Conservation (phyloP, 768 basidiomycete genomes). For the Naganishia kalamii region DNA sequence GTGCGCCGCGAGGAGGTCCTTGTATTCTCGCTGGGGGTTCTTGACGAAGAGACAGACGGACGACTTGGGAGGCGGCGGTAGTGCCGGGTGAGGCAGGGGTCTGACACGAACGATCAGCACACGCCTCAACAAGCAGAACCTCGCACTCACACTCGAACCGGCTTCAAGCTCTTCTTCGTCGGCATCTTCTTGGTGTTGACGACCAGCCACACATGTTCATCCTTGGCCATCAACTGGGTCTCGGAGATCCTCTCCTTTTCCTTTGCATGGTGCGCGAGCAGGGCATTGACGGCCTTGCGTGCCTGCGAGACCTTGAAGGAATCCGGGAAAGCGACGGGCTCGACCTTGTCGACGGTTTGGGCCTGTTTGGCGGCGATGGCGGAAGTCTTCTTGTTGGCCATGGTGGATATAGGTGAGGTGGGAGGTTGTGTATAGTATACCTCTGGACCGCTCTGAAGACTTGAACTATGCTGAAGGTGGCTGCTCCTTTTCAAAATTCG, state of each 20-base stretch:
- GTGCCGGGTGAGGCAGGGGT: conserved; percentile 56
- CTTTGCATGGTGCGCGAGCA: conserved; percentile 65
- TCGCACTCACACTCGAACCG: conserved; percentile 67
- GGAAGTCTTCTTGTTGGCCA: conserved; percentile 12
- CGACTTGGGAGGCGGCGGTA: conserved; percentile 71
- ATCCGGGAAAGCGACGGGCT: conserved; percentile 24
- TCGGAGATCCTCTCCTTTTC: conserved; percentile 61
- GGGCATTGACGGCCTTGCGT: conserved; percentile 68
- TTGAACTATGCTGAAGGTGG: no score
- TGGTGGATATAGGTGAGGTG: background rate
- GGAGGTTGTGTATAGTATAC: background rate
- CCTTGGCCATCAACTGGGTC: conserved; percentile 61
- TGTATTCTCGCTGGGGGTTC: conserved; percentile 92
- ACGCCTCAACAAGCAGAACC: background rate
- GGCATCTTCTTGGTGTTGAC: conserved; percentile 78
- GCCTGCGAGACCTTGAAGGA: conserved; percentile 63
- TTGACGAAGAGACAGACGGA: conserved; percentile 87
- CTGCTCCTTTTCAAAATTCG: background rate
- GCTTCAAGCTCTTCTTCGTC: conserved; percentile 68
- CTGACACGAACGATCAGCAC: conserved; percentile 20
- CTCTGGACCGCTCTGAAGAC: no score
- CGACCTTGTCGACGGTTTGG: background rate
- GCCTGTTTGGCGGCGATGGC: conserved; percentile 5
- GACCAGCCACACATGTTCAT: conserved; percentile 83
- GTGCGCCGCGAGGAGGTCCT: conserved; percentile 71